Base-by-base conservation (phyloP, 2,329 filamentous ascomycete genomes). In the Neodidymelliopsis sp. region DNA sequence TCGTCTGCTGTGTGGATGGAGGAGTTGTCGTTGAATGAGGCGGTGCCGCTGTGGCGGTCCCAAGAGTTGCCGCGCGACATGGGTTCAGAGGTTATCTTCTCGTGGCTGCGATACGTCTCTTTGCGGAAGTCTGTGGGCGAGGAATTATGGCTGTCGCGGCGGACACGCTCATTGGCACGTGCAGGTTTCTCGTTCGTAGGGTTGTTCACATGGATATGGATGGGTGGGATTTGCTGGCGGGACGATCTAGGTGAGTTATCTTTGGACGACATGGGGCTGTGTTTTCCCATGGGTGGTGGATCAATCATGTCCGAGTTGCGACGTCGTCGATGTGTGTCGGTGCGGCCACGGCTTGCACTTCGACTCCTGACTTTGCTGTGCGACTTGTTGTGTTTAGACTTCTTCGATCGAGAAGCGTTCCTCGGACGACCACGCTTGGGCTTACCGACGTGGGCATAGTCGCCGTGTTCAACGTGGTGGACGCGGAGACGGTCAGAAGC, bases 1-100 rank as follows among this genome's bases (percentile, higher is more conserved):
- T 64, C 59, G 9, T 59, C 57, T 20, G 56, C 51, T 29, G 57
- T 61, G 23, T 59, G 57, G 7, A 46, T 35, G 5, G 64, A 67
- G 3, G 58, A 56, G 22, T 49, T 48, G 12, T 56, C 50, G 13
- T 49, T 41, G 28, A 54, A 55, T 8, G 60, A 65, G 7, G 50
- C 54, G 1, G 60, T 65, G 18, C 61, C 62, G 28, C 64, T 67
- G 44, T 54, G 57, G 6, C 54, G 45, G 16, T 60, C 50, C 34
- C 40, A 56, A 2, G 58, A 67, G n/a, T 48, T 49, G 8, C 49
- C 47, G 11, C 61, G 58, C 7, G 60, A 61, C 49, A 62, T 59
- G 5, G 49, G 42, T 15, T 61, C 57, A 1, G 54, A 35, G 4
- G 23, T 22, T 23, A 43, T 45, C 6, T 41, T 33, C 4, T 53